Evolutionary conservation across 345 rosid species (phyloP).

Genomic region (Geranium brycei): DNA sequence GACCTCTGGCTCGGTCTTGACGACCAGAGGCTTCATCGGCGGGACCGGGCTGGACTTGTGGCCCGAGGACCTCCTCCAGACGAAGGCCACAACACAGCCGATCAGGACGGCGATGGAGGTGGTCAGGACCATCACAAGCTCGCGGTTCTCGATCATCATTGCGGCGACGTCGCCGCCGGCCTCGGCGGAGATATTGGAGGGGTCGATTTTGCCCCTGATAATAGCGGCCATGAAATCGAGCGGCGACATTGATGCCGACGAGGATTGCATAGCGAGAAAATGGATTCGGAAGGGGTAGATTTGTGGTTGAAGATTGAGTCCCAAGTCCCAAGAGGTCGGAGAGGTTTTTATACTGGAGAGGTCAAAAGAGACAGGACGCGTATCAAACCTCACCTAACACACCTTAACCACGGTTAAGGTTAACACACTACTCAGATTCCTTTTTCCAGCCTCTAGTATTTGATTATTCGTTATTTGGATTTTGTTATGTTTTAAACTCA

Average conservation of each 20-base stretch:
- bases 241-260: conserved; percentile 16
- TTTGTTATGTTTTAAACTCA: too few species aligned
- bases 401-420: conserved; percentile 13
- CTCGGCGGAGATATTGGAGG: conserved; percentile 13
- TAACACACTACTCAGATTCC: too few species aligned
- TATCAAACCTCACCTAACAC: conserved; percentile 21
- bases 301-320: too few species aligned
- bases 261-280: conserved; percentile 9
- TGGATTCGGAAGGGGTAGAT: not conserved
- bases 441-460: too few species aligned
- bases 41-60: conserved; percentile 11
- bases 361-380: conserved; percentile 5
- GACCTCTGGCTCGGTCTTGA: conserved; percentile 22
- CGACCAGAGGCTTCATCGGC: conserved; percentile 22
- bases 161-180: conserved; percentile 15
- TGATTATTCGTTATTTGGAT: too few species aligned
- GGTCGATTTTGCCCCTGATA: conserved; percentile 21
- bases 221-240: conserved; percentile 24
- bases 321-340: not conserved
- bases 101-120: conserved; percentile 29
- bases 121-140: conserved; percentile 24
- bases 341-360: not conserved
- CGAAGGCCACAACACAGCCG: conserved; percentile 25
- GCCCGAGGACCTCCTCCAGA: conserved; percentile 24
- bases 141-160: conserved; percentile 18